These are phyloP conservation scores for Reutealis trisperma DNA, from an alignment of 345 rosid genomes.

Conservation along the genomic window DNA sequence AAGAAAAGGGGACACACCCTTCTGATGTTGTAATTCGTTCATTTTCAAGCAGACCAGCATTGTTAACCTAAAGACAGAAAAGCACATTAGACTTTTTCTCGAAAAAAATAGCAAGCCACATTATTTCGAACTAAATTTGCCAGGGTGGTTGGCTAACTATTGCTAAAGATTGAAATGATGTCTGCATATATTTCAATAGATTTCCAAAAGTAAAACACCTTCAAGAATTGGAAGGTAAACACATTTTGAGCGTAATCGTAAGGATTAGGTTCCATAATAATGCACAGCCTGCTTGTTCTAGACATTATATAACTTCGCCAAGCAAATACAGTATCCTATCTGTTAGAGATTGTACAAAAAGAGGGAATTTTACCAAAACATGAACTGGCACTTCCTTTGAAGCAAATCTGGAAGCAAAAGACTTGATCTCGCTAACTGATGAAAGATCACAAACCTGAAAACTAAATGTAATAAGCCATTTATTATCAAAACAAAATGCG, in stretches of 20 bases:
- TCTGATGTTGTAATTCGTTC: slow-evolving; percentile 59
- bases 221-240: background rate
- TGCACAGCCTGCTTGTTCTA: background rate
- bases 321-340: background rate
- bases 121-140: background rate
- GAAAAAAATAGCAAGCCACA: background rate
- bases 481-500: slow-evolving; percentile 1
- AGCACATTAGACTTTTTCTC: slow-evolving; percentile 12
- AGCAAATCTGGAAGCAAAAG: slow-evolving; percentile 75
- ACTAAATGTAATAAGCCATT: slow-evolving; percentile 23
- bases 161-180: background rate
- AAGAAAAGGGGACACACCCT: slow-evolving; percentile 53
- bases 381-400: slow-evolving; percentile 72
- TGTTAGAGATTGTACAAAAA: background rate
- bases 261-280: background rate
- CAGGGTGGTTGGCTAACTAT: background rate
- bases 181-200: background rate
- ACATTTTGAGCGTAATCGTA: background rate
- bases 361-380: slow-evolving; percentile 55
- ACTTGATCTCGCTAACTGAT: slow-evolving; percentile 68
- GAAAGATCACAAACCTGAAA: slow-evolving; percentile 90
- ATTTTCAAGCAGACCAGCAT: slow-evolving; percentile 79
- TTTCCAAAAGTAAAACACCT: background rate
- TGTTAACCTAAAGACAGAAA: slow-evolving; percentile 59
- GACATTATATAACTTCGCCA: background rate